A percentile compares a stretch with the other conserved stretches of the same genome.
These are phyloP conservation scores for Maudiozyma saulgeensis DNA, from an alignment of 805 yeast genomes.

Conservation along the genomic window DNA sequence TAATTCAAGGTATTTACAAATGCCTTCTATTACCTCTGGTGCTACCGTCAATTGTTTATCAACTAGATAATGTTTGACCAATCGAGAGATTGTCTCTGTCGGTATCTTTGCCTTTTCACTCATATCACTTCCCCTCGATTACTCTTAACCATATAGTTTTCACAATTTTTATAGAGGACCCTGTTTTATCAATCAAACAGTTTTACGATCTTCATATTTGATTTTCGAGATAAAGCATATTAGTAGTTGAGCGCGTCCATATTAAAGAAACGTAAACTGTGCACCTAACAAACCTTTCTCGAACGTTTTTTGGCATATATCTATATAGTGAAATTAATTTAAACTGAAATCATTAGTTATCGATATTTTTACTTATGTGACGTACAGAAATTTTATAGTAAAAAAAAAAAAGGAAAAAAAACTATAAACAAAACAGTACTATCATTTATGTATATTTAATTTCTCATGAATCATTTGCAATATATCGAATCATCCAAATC, in stretches of 20 bases:
- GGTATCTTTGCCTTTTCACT: background rate
- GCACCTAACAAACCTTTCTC: no score
- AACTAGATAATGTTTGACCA: conserved; percentile 14
- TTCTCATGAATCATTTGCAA: background rate
- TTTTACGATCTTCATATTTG: no score
- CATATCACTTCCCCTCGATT: background rate
- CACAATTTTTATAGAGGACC: no score
- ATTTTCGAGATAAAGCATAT: no score
- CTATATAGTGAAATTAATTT: background rate
- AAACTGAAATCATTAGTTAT: background rate
- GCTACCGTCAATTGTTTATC: conserved; percentile 16
- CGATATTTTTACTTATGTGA: background rate
- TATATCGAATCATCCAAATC: background rate
- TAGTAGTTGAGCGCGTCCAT: no score
- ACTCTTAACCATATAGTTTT: no score
- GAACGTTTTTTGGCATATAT: no score
- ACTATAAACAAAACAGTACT: background rate
- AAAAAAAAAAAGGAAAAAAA: background rate
- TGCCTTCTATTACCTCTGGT: conserved; percentile 12
- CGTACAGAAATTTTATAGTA: background rate
- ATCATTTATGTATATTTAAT: background rate
- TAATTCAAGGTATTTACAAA: conserved; percentile 21
- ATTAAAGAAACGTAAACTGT: background rate
- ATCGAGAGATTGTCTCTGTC: conserved; percentile 9
- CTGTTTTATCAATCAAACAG: no score